These are phyloP conservation scores for Monotropa hypopitys DNA, from an alignment of 179 eudicot genomes.

Conservation along the genomic window DNA sequence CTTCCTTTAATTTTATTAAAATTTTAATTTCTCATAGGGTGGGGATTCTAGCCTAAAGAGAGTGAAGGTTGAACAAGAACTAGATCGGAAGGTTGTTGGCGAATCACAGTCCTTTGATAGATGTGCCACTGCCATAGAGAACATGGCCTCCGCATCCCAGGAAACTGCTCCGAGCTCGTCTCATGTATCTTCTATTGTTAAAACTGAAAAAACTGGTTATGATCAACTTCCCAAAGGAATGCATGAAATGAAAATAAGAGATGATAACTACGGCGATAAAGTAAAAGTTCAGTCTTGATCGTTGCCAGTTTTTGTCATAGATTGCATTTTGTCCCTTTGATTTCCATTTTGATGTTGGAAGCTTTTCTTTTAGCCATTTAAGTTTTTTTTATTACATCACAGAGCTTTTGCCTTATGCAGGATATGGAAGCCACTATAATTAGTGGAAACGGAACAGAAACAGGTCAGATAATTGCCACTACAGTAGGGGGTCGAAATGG, in stretches of 20 bases:
- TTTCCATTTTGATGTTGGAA: no score
- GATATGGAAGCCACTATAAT: conserved; percentile 62
- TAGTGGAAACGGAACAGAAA: conserved; percentile 74
- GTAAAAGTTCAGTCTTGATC: conserved; percentile 13
- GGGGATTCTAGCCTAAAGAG: conserved; percentile 54
- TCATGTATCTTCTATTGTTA: conserved; percentile 18
- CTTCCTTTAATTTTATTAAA: conserved; percentile 9
- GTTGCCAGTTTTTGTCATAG: not conserved
- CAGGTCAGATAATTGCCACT: conserved; percentile 79
- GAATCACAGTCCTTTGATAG: conserved; percentile 25
- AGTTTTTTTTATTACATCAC: not conserved
- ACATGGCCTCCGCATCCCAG: conserved; percentile 23
- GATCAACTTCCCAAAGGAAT: conserved; percentile 60
- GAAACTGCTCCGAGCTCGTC: conserved; percentile 38
- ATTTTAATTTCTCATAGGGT: conserved; percentile 30
- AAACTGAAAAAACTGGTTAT: conserved; percentile 24
- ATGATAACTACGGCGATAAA: conserved; percentile 34
- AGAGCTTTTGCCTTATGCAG: conserved; percentile 20
- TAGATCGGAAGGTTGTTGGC: conserved; percentile 17
- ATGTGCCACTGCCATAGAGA: conserved; percentile 23
- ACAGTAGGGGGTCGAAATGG: conserved; percentile 61
- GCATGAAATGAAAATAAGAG: conserved; percentile 57
- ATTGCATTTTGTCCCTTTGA: not conserved
- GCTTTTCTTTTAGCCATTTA: not conserved
- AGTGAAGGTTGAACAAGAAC: conserved; percentile 46